Conservation (phyloP, 306 rosid genomes). For the Medicago arabica region DNA sequence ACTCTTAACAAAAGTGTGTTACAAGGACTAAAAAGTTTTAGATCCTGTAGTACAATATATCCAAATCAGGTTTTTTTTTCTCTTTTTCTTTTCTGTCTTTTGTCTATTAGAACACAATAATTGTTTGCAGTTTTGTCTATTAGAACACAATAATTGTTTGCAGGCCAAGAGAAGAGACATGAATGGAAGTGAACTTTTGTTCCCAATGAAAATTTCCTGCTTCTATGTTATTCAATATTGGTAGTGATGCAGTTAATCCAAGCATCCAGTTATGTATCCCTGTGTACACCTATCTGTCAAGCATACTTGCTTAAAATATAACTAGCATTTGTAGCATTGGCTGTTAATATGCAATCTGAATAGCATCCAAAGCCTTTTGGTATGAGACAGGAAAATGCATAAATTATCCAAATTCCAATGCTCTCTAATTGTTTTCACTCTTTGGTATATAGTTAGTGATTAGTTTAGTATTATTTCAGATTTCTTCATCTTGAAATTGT, state of each 20-base stretch:
- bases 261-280: neutral
- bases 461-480: too few relatives aligned
- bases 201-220: neutral
- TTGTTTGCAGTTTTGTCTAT: neutral
- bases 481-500: too few relatives aligned
- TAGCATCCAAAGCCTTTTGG: conserved; percentile 2
- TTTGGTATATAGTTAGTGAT: neutral
- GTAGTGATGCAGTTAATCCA: neutral
- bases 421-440: neutral
- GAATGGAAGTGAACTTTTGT: neutral
- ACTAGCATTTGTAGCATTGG: conserved; percentile 5
- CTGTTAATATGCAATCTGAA: neutral
- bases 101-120: neutral
- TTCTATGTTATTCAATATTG: neutral
- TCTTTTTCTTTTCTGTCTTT: too few relatives aligned
- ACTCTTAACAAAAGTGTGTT: neutral
- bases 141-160: neutral
- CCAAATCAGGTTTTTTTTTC: too few relatives aligned
- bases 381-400: neutral
- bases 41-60: neutral
- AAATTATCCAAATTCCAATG: neutral
- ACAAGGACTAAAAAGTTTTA: neutral
- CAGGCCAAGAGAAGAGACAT: neutral
- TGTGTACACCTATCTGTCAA: neutral
- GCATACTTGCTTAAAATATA: neutral